phyloP scores from a whole-genome alignment of 768 basidiomycete genomes.

The Polyporus arcularius region DNA sequence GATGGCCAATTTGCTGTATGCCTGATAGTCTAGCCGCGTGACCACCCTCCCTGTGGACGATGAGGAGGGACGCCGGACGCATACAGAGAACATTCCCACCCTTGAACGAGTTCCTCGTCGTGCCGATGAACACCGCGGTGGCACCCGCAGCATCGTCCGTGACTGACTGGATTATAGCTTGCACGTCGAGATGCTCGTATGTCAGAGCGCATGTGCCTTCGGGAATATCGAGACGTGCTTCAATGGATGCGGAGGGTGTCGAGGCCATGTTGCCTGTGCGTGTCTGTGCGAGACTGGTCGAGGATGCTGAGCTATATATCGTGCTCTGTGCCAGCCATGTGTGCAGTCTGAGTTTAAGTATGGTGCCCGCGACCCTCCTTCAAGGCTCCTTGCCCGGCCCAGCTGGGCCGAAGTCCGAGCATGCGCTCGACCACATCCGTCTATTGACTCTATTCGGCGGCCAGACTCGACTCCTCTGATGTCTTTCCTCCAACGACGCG shows the following conservation, averaged over 20 bases:
- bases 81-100: slow-evolving; percentile 41
- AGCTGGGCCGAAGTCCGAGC: too few species aligned
- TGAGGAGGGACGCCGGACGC: background rate
- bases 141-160: slow-evolving; percentile 69
- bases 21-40: slow-evolving; percentile 77
- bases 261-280: slow-evolving; percentile 1
- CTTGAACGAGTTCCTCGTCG: slow-evolving; percentile 84
- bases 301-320: too few species aligned
- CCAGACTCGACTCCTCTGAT: background rate
- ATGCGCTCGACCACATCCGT: too few species aligned
- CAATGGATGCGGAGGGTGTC: slow-evolving; percentile 38
- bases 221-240: slow-evolving; percentile 41
- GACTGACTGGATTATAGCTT: slow-evolving; percentile 62
- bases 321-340: too few species aligned
- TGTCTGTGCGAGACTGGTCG: background rate
- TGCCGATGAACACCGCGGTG: slow-evolving; percentile 77
- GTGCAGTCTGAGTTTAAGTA: too few species aligned
- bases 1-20: slow-evolving; percentile 78
- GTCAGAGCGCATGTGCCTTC: slow-evolving; percentile 61
- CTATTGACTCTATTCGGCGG: too few species aligned
- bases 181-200: slow-evolving; percentile 55
- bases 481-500: slow-evolving; percentile 18
- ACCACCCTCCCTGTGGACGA: slow-evolving; percentile 47
- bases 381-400: too few species aligned
- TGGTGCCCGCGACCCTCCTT: too few species aligned